Evolutionary conservation across 1,139 yeast genomes (phyloP), one percentile per base, ranked within the genome.

Genomic region (Candida dubliniensis): DNA sequence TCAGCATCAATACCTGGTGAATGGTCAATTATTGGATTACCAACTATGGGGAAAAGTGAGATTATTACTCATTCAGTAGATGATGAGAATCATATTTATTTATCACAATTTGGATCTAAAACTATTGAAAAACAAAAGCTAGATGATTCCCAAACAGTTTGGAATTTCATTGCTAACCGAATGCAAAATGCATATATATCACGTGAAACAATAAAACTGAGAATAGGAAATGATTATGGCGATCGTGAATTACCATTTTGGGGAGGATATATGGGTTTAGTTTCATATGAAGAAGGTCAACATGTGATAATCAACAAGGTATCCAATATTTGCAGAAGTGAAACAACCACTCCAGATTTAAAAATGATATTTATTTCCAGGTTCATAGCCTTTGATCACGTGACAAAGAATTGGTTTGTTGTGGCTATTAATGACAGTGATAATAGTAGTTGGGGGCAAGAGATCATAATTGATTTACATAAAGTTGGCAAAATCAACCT

Each of bases 191-290:
- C 46, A 2, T 64, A 58, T 47, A 51, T 61, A 15, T 52, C 67
- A 3, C 52, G 67, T 44, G 50, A 50, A 8, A 35, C 38, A 2
- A 57, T 67, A 13, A 44, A 53, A 8, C 36, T 44, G n/a, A 51
- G 51, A 25, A 42, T 56, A 4, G 38, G 42, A 1, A 36, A 47
- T 7, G 39, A 49, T 13, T 56, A 52, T 35, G 41, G 30, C 6
- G 38, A 37, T 6, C 49, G 74, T 61, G 50, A 63, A 0, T 66
- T 86, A 35, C 96, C 96, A 1, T 95, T 95, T 58, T 70, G 82
- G 47, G 99, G 99, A 18, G 99, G 99, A 0, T 74, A 86, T 31
- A 69, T 90, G 49, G 99, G 99, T 1, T 71, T 87, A 38, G 63
- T 93, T 10, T 85, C 96, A 0, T 93, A 93, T 59, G 99, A 93